Percentiles rank a stretch among this genome's conserved stretches.
Evolutionary conservation across 768 basidiomycete genomes (phyloP).

Genomic region (Hebeloma cylindrosporum): DNA sequence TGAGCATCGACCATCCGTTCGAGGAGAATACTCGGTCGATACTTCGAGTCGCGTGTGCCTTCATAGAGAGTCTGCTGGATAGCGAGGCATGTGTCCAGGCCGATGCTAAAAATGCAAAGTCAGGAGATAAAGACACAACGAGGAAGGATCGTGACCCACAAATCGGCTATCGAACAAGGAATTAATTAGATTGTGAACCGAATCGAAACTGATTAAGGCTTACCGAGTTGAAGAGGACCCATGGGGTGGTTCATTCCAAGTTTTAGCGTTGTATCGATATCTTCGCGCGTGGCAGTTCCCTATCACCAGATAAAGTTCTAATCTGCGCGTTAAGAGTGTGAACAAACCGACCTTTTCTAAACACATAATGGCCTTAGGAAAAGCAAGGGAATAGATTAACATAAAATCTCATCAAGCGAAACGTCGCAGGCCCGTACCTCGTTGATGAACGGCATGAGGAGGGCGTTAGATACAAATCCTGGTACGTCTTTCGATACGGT

Average conservation of each 20-base stretch:
- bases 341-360: slow-evolving; percentile 71
- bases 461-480: slow-evolving; percentile 92
- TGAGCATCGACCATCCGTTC: slow-evolving; percentile 97
- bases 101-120: slow-evolving; percentile 61
- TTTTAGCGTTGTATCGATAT: slow-evolving; percentile 93
- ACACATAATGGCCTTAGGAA: slow-evolving; percentile 81
- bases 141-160: slow-evolving; percentile 39
- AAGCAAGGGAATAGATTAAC: slow-evolving; percentile 44
- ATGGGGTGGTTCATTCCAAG: slow-evolving; percentile 95
- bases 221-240: slow-evolving; percentile 88
- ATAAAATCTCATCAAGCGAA: slow-evolving; percentile 75
- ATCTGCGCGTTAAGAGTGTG: neutral
- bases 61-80: slow-evolving; percentile 89
- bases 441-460: slow-evolving; percentile 97
- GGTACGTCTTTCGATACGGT: slow-evolving; percentile 90
- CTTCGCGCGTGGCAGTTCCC: slow-evolving; percentile 91
- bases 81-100: slow-evolving; percentile 94
- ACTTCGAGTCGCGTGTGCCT: slow-evolving; percentile 92
- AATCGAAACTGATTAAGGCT: neutral
- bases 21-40: slow-evolving; percentile 86
- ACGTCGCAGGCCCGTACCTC: slow-evolving; percentile 52
- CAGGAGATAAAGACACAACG: neutral
- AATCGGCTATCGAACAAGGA: slow-evolving; percentile 47
- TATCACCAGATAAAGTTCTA: slow-evolving; percentile 23
- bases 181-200: neutral